phyloP scores from a whole-genome alignment of 73 alveolate species.

The Diophrys sp. region DNA sequence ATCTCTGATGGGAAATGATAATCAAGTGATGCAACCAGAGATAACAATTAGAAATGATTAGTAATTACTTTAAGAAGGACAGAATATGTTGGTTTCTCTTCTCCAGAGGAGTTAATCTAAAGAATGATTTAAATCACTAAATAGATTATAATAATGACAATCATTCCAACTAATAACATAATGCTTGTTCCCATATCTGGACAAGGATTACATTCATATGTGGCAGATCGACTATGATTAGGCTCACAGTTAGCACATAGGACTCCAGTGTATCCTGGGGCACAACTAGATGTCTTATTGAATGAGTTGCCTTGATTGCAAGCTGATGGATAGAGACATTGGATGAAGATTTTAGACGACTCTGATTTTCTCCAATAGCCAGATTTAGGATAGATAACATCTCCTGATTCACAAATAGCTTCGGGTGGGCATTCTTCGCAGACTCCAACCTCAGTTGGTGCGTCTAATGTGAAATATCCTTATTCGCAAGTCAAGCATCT shows the following conservation, averaged over 20 bases:
- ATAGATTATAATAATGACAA: neutral
- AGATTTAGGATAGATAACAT: slow-evolving; percentile 13
- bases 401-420: slow-evolving; percentile 33
- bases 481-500: neutral
- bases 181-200: slow-evolving; percentile 14
- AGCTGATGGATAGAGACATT: neutral
- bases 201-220: slow-evolving; percentile 28
- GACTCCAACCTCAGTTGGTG: neutral
- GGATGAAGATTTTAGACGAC: neutral
- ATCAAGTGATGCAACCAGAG: slow-evolving; percentile 4
- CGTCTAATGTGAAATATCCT: neutral
- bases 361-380: neutral
- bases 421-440: neutral
- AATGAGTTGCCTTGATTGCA: neutral
- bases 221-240: slow-evolving; percentile 9
- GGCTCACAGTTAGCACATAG: slow-evolving; percentile 32
- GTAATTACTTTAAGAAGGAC: slow-evolving; percentile 9
- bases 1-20: slow-evolving; percentile 22
- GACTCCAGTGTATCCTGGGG: slow-evolving; percentile 39
- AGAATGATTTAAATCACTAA: neutral
- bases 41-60: slow-evolving; percentile 17
- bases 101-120: neutral
- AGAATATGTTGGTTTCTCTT: slow-evolving; percentile 9
- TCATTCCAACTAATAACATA: neutral
- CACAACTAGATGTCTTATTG: slow-evolving; percentile 23